Conservation (phyloP, 352 stramenopile genomes). For the Phytophthora vignae region DNA sequence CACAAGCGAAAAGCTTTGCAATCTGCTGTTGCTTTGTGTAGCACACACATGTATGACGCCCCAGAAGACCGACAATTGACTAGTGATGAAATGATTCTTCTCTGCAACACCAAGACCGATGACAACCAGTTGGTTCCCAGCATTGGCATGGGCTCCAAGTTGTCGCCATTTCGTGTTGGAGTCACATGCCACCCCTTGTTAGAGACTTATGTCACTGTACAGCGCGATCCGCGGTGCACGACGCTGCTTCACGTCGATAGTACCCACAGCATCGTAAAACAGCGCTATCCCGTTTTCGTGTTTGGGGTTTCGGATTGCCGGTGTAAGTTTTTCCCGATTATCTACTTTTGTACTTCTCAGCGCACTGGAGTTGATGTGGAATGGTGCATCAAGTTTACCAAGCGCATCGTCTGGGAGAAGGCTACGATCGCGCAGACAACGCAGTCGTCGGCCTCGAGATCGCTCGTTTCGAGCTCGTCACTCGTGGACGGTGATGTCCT, state of each 20-base stretch:
- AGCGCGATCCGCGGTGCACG: constrained; percentile 1
- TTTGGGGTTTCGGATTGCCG: constrained; percentile 1
- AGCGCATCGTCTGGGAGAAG: background rate
- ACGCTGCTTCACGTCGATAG: constrained; percentile 10
- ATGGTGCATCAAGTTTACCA: constrained; percentile 1
- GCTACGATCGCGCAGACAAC: too few relatives aligned
- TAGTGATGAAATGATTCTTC: background rate
- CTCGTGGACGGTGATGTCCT: too few relatives aligned
- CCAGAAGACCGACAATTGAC: background rate
- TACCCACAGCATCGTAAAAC: background rate
- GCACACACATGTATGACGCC: background rate
- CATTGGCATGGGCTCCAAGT: background rate
- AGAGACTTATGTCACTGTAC: constrained; percentile 4
- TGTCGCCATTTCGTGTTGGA: background rate
- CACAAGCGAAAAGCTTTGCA: background rate
- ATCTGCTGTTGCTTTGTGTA: background rate
- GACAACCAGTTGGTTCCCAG: background rate
- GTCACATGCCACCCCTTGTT: constrained; percentile 2
- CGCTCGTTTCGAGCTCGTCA: too few relatives aligned
- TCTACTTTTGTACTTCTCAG: background rate
- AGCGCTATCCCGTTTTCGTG: constrained; percentile 5
- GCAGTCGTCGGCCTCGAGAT: too few relatives aligned
- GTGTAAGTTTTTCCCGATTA: constrained; percentile 1
- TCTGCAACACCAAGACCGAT: background rate
- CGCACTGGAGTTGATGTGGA: background rate